A percentile compares a stretch with the other conserved stretches of the same genome.
These are phyloP conservation scores for Leptodermis oblonga DNA, from an alignment of 257 asterid genomes.

Conservation along the genomic window DNA sequence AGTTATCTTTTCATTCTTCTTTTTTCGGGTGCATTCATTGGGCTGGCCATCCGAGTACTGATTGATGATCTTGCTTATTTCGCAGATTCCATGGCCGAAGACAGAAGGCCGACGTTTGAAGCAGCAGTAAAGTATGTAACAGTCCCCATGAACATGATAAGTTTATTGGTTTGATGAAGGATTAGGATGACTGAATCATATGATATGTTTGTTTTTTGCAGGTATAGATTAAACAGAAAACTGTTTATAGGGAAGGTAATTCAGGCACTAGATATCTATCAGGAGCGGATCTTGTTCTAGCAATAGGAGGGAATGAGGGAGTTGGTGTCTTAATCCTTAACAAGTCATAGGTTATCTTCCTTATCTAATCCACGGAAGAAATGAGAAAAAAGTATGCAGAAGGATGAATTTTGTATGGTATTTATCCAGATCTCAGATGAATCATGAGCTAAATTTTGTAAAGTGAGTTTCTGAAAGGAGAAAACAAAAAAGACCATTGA, in stretches of 20 bases:
- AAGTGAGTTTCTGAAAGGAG: too few species aligned
- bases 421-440: too few species aligned
- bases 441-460: too few species aligned
- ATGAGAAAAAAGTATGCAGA: too few species aligned
- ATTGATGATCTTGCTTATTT: not conserved
- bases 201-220: constrained; percentile 27
- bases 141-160: constrained; percentile 2
- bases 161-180: not conserved
- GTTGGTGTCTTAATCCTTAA: not conserved
- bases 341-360: too few species aligned
- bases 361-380: too few species aligned
- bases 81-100: constrained; percentile 73
- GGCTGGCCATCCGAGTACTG: too few species aligned
- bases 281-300: constrained; percentile 68
- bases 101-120: constrained; percentile 72
- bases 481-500: too few species aligned
- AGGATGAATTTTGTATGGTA: too few species aligned
- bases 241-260: constrained; percentile 73
- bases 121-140: constrained; percentile 75
- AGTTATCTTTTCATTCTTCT: not conserved
- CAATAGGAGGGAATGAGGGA: not conserved
- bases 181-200: constrained; percentile 13
- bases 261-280: constrained; percentile 72
- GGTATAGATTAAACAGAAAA: constrained; percentile 85
- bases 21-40: not conserved